These are phyloP conservation scores for Caloboletus inedulis DNA, from an alignment of 1,284 basidiomycete species.

Conservation along the genomic window DNA sequence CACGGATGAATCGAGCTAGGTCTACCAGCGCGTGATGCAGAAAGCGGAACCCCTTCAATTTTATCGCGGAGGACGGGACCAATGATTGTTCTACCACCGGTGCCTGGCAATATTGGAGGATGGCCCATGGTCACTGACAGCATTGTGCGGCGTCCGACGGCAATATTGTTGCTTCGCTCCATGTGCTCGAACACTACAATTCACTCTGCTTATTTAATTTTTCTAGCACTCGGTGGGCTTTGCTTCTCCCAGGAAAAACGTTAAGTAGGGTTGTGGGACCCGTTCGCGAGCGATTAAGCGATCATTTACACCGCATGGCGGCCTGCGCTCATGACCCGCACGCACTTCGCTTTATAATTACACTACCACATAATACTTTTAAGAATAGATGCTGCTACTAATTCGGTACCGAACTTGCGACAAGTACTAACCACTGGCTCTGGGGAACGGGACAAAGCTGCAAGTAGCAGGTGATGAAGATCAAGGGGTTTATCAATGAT, in stretches of 20 bases:
- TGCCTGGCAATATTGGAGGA: too few species aligned
- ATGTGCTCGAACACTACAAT: background rate
- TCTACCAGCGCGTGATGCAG: background rate
- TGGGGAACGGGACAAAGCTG: background rate
- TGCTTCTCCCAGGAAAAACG: background rate
- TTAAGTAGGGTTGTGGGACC: background rate
- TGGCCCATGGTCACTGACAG: too few species aligned
- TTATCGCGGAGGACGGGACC: background rate
- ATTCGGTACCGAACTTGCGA: too few species aligned
- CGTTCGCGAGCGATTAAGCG: background rate
- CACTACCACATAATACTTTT: too few species aligned
- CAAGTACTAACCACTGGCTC: too few species aligned
- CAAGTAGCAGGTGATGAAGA: too few species aligned
- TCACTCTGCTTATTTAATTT: background rate
- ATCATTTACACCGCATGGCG: background rate
- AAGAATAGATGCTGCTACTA: too few species aligned
- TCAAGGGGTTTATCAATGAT: background rate
- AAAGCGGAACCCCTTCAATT: background rate
- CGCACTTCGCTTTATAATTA: background rate
- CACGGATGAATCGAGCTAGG: background rate
- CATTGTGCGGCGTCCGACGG: background rate
- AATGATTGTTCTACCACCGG: background rate
- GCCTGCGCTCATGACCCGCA: background rate
- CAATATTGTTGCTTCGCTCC: background rate
- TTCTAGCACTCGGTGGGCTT: background rate